These are phyloP conservation scores for Auricularia sp. DNA, from an alignment of 768 basidiomycete species.

Conservation along the genomic window DNA sequence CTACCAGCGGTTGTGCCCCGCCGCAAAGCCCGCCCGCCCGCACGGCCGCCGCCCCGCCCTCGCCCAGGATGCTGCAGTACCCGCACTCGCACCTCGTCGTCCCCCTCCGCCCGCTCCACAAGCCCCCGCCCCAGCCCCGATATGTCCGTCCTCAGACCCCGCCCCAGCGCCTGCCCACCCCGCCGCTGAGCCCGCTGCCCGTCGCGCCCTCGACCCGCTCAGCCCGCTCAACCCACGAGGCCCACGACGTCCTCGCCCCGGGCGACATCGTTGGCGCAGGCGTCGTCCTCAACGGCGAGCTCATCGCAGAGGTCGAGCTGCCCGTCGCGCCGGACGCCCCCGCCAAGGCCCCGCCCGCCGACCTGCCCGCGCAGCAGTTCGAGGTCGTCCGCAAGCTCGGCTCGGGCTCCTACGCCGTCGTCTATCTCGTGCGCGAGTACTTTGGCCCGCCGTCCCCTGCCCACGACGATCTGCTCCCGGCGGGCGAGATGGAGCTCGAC, in stretches of 20 bases:
- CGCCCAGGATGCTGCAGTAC: slow-evolving; percentile 1
- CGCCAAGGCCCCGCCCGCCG: slow-evolving; percentile 9
- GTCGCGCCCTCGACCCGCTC: background rate
- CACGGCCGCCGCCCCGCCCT: slow-evolving; percentile 35
- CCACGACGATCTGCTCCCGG: slow-evolving; percentile 19
- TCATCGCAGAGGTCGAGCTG: slow-evolving; percentile 48
- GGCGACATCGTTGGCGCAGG: slow-evolving; percentile 71
- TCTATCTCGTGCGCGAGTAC: slow-evolving; percentile 82
- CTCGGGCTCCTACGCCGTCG: slow-evolving; percentile 86
- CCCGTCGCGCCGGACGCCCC: slow-evolving; percentile 19
- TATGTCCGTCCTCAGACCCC: slow-evolving; percentile 5
- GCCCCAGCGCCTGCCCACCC: slow-evolving; percentile 16
- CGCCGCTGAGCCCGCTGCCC: slow-evolving; percentile 15
- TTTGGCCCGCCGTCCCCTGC: slow-evolving; percentile 12
- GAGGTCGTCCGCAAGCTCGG: slow-evolving; percentile 82
- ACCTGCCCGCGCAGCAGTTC: slow-evolving; percentile 52
- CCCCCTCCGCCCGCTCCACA: slow-evolving; percentile 23
- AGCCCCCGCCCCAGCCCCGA: slow-evolving; percentile 25
- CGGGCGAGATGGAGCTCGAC: slow-evolving; percentile 24
- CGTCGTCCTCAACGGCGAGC: slow-evolving; percentile 54
- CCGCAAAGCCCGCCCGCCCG: slow-evolving; percentile 23
- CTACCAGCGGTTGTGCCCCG: slow-evolving; percentile 3
- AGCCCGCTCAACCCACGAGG: slow-evolving; percentile 36
- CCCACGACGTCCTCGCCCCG: slow-evolving; percentile 54
- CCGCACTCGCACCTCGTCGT: slow-evolving; percentile 18